Evolutionary conservation across 805 yeast species (phyloP), one percentile per base, ranked within the genome.

Genomic region (Spathaspora hagerdaliae): DNA sequence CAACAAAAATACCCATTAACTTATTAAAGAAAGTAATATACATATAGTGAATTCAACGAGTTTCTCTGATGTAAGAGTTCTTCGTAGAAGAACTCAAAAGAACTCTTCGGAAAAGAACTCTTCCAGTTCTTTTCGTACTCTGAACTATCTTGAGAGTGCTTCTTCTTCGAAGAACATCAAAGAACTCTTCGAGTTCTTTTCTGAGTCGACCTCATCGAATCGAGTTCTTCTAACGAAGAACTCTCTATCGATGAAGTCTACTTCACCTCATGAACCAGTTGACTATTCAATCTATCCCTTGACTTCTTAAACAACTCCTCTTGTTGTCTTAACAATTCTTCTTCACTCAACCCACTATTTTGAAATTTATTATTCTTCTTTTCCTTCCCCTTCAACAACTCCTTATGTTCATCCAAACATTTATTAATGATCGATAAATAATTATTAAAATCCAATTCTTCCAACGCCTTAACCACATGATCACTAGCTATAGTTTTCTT

Each of bases 401-500:
- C 96, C 65, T 89, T 91, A 67, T 91, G 96, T 54, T 91, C 96
- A 38, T 74, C 79, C 51, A 92, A 73, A 19, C 87, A 87, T 51
- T 84, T 83, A 57, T 87, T 84, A 38, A 94, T 79, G 27, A 88
- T 84, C 32, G 85, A 91, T 42, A 94, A 74, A 63, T 92, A 94
- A 48, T 87, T 90, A 27, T 76, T 77, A 64, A 89, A 94, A 27
- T 96, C 99, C 45, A 94, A 73, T 57, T 87, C 96, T 50, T 80
- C 83, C 38, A 94, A 69, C 0, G 98, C 97, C 58, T 84, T 86
- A 51, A 92, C 77, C 34, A 94, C 97, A 61, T 94, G 99, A 62
- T 94, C 99, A 1, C 96, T 85, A 0, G 97, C 96, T 38, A 94
- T 94, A 2, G 99, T 94, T 66, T 94, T 94, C 65, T 94, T 94